Evolutionary conservation across 768 basidiomycete species (phyloP).

Genomic region (Macrocybe gigantea): DNA sequence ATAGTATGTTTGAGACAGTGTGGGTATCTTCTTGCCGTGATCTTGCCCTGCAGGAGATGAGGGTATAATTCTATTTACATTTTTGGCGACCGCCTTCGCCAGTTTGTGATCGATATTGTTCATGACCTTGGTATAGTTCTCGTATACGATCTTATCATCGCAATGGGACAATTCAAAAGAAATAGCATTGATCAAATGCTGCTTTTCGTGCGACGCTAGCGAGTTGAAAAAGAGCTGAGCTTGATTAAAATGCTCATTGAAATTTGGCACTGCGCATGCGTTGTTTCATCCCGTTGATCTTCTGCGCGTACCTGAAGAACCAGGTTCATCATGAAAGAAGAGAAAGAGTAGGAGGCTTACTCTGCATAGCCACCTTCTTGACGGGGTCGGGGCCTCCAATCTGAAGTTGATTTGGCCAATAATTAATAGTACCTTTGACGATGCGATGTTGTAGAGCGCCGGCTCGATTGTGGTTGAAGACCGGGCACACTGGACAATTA

Average conservation of each 20-base stretch:
- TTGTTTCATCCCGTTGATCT: conserved; percentile 47
- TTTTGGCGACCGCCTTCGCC: conserved; percentile 60
- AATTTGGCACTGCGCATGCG: conserved; percentile 70
- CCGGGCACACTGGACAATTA: conserved; percentile 74
- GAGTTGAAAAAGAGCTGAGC: conserved; percentile 84
- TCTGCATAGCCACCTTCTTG: conserved; percentile 54
- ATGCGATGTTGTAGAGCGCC: conserved; percentile 55
- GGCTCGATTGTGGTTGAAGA: conserved; percentile 64
- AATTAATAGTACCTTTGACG: conserved; percentile 57
- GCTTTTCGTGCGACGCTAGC: conserved; percentile 57
- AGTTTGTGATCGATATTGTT: conserved; percentile 72
- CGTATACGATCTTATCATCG: conserved; percentile 68
- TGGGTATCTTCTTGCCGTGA: conserved; percentile 48
- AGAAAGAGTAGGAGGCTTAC: conserved; percentile 22
- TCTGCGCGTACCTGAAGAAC: conserved; percentile 38
- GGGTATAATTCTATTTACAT: conserved; percentile 58
- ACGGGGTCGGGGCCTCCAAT: conserved; percentile 40
- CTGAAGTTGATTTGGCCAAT: conserved; percentile 75
- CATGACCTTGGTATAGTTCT: conserved; percentile 59
- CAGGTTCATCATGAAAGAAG: not conserved
- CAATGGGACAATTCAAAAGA: conserved; percentile 84
- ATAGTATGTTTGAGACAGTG: conserved; percentile 57
- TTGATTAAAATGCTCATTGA: conserved; percentile 74
- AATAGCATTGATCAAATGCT: conserved; percentile 64
- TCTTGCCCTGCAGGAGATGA: conserved; percentile 43